Evolutionary conservation across 2,329 filamentous ascomycete species (phyloP).

Genomic region (Phaeoacremonium minimum): DNA sequence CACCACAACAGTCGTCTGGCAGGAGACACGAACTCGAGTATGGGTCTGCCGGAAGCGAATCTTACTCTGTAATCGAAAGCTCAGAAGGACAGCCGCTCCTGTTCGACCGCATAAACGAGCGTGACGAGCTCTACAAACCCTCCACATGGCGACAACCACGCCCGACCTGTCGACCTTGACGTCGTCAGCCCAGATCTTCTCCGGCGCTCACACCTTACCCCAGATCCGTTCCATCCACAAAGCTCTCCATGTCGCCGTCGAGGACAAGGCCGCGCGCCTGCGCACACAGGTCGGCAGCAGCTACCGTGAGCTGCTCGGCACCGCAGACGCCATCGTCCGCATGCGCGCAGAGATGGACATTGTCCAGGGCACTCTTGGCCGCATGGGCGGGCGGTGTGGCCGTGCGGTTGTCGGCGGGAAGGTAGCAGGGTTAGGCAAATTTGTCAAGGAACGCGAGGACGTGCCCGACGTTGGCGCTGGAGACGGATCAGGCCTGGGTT

Average conservation of each 20-base stretch:
- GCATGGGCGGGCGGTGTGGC: constrained; percentile 75
- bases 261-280: constrained; percentile 58
- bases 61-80: background rate
- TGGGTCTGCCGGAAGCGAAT: too few relatives aligned
- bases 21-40: too few relatives aligned
- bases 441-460: constrained; percentile 26
- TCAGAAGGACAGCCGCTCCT: background rate
- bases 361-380: constrained; percentile 66
- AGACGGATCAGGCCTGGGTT: constrained; percentile 17
- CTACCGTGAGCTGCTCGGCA: constrained; percentile 87
- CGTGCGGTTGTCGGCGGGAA: constrained; percentile 66
- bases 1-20: too few relatives aligned
- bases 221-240: constrained; percentile 62
- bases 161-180: constrained; percentile 44
- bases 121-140: constrained; percentile 3
- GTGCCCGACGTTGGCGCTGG: constrained; percentile 16
- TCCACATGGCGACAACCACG: constrained; percentile 27
- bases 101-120: too few relatives aligned
- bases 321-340: constrained; percentile 86
- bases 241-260: constrained; percentile 52
- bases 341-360: constrained; percentile 77
- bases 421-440: constrained; percentile 48
- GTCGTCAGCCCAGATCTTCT: constrained; percentile 51
- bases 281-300: constrained; percentile 61
- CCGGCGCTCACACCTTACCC: constrained; percentile 45